Conservation (phyloP, 2,329 filamentous ascomycete species). For the Chrysoporthe puriensis region DNA sequence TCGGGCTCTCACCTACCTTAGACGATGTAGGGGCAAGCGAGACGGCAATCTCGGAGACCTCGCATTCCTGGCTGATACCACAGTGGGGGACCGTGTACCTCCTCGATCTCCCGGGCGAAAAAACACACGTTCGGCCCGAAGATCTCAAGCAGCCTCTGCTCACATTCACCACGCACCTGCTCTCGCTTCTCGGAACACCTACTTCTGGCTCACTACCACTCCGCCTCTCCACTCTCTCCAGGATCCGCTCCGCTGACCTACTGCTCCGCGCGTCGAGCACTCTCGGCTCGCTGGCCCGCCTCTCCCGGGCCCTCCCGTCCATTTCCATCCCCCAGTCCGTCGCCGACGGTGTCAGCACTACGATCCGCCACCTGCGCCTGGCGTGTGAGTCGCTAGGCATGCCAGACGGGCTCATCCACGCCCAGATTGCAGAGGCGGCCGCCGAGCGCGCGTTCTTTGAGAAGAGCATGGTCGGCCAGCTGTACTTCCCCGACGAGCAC, state of each 20-base stretch:
- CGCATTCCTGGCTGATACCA: constrained; percentile 83
- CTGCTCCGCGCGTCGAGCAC: constrained; percentile 90
- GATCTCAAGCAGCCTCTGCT: constrained; percentile 79
- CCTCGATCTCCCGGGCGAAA: constrained; percentile 52
- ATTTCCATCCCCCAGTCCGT: constrained; percentile 91
- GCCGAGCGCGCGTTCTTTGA: constrained; percentile 97
- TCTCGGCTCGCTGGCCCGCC: constrained; percentile 85
- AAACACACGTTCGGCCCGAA: constrained; percentile 61
- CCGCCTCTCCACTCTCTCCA: constrained; percentile 79
- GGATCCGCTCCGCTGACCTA: constrained; percentile 84
- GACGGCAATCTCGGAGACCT: constrained; percentile 49
- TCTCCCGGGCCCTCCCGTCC: constrained; percentile 80
- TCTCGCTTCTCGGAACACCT: constrained; percentile 85
- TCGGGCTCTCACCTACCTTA: constrained; percentile 44
- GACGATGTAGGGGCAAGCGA: constrained; percentile 22
- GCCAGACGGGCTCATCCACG: constrained; percentile 73
- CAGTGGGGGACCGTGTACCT: constrained; percentile 84
- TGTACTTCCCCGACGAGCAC: constrained; percentile 98
- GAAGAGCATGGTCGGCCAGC: constrained; percentile 97
- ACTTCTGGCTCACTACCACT: constrained; percentile 82
- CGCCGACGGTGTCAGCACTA: constrained; percentile 80
- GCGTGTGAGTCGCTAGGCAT: constrained; percentile 74
- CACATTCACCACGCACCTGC: constrained; percentile 87
- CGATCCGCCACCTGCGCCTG: constrained; percentile 75
- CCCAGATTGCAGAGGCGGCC: constrained; percentile 82